phyloP scores from a whole-genome alignment of 495 filamentous ascomycete genomes.

The Niebla homalea region DNA sequence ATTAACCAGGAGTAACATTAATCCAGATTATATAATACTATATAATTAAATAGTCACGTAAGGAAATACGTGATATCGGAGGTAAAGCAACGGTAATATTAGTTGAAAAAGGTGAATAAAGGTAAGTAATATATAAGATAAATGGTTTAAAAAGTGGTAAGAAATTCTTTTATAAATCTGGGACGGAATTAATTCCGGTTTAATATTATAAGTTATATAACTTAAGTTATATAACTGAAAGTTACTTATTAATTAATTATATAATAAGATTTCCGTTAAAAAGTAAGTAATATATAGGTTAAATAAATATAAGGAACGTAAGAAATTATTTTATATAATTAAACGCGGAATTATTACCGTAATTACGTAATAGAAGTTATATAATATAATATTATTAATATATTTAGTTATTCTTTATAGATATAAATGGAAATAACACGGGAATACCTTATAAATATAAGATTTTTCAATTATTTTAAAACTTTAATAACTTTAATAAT shows the following conservation, averaged over 20 bases:
- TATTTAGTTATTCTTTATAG: neutral
- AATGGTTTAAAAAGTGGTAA: too few species aligned
- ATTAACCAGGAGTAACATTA: neutral
- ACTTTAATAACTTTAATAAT: neutral
- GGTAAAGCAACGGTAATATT: too few species aligned
- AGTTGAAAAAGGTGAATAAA: too few species aligned
- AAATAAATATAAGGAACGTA: neutral
- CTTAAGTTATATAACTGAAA: too few species aligned
- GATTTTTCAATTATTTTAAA: neutral
- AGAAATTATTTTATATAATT: neutral
- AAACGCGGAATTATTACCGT: neutral
- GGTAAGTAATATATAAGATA: too few species aligned
- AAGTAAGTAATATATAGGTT: neutral
- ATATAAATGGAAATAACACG: neutral
- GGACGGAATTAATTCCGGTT: too few species aligned
- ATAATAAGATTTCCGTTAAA: too few species aligned
- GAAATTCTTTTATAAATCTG: too few species aligned
- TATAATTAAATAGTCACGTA: too few species aligned
- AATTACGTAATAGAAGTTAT: neutral
- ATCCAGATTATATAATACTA: neutral
- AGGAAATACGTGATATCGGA: too few species aligned
- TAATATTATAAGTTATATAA: too few species aligned
- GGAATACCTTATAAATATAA: neutral
- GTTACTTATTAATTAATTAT: too few species aligned
- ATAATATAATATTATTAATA: neutral